Evolutionary conservation across 169 alveolate species (phyloP), one percentile per base, ranked within the genome.

Genomic region (Eimeria falciformis): DNA sequence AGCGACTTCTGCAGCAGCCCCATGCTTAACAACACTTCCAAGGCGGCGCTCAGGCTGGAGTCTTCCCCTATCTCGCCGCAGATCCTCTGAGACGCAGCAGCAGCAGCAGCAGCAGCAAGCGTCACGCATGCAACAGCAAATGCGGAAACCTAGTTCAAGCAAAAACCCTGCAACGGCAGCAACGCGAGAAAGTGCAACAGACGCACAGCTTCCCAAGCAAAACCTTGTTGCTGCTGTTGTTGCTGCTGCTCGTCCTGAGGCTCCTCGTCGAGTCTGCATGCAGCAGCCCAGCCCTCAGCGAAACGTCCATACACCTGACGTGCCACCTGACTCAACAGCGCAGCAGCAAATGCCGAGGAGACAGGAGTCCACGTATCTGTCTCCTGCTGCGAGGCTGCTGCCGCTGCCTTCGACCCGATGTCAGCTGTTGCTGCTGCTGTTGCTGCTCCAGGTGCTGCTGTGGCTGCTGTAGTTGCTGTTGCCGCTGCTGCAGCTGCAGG

Each of bases 1-100:
- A 73, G 43, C 40, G 84, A 27, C 84, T n/a, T 11, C 84, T 73
- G 84, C 84, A 73, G 84, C 84, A 73, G 84, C 46, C 40, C 84
- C 33, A 73, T 2, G 9, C 45, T 14, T 1, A 73, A 46, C 84
- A 73, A 62, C 25, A 73, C 7, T n/a, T 73, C 84, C 2, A 73
- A 62, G 7, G 84, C 62, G n/a, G 84, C 84, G n/a, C 84, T 43
- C 11, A 73, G 84, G 18, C 62, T 73, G 46, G 84, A n/a, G 21
- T 40, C 84, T 2, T 18, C 62, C 18, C 37, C 62, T 6, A 50
- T 46, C 37, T 73, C 65, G 46, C 65, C 37, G 84, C 84, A 73
- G 17, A 73, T 46, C 21, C 84, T 40, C 84, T 73, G 56, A 69
- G 0, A 29, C n/a, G 82, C 82, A 71, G 40, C 40, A 73, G 84